Percentiles rank a stretch among this genome's conserved stretches.
Evolutionary conservation across 176 grass and related monocot species (phyloP).

Genomic region (bread wheat (Triticum aestivum)): IWGSC_CS_RefSeq_v2.1 NC_057807.1:561619140-561619639

Average conservation of each 20-base stretch:
- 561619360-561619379: constrained; percentile 9
- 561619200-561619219: not conserved
- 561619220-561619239: not conserved
- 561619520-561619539: too few species aligned
- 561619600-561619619: not conserved
- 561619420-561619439: not conserved
- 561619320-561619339: not conserved
- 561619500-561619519: not conserved
- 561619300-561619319: constrained; percentile 41
- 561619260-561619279: not conserved
- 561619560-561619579: not conserved
- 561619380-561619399: not conserved
- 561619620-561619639: too few species aligned
- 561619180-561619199: not conserved
- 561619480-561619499: not conserved
- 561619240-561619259: not conserved
- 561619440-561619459: not conserved
- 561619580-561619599: not conserved
- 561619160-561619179: too few species aligned
- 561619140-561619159: not conserved
- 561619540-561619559: not conserved
- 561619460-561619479: not conserved
- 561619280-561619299: not conserved
- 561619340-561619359: constrained; percentile 29
- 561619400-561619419: not conserved